phyloP scores from a whole-genome alignment of 768 basidiomycete genomes.

The Terana coerulea region DNA sequence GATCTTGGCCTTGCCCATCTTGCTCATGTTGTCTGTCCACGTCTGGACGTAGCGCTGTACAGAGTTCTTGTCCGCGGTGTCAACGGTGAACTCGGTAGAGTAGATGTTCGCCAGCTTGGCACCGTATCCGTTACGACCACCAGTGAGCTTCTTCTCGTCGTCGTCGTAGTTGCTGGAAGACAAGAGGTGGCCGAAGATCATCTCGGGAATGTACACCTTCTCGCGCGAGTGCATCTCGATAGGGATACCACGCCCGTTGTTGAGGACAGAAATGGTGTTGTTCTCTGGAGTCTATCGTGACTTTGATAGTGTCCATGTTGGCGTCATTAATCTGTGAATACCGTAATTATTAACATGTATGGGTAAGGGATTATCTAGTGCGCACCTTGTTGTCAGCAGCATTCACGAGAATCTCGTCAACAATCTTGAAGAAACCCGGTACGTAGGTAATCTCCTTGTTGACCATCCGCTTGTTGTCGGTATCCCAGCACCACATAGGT shows the following conservation, averaged over 20 bases:
- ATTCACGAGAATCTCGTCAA: conserved; percentile 98
- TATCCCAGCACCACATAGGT: conserved; percentile 92
- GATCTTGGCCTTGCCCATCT: conserved; percentile 86
- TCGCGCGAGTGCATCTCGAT: conserved; percentile 93
- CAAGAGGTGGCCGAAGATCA: conserved; percentile 94
- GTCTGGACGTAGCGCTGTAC: conserved; percentile 92
- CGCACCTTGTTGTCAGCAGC: conserved; percentile 97
- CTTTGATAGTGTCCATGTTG: conserved; percentile 88
- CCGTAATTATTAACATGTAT: neutral
- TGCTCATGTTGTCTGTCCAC: conserved; percentile 92
- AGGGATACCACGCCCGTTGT: conserved; percentile 95
- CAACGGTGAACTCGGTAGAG: conserved; percentile 92
- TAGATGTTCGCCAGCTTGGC: conserved; percentile 99
- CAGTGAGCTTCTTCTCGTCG: conserved; percentile 96
- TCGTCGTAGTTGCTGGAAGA: conserved; percentile 98
- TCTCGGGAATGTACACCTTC: conserved; percentile 92
- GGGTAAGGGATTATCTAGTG: neutral
- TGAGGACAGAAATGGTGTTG: conserved; percentile 86
- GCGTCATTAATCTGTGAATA: conserved; percentile 78
- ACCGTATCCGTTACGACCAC: conserved; percentile 97
- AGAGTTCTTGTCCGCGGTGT: conserved; percentile 87
- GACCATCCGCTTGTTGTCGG: conserved; percentile 78
- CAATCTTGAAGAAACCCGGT: conserved; percentile 98
- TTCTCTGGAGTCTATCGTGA: conserved; percentile 82
- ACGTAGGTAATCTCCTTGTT: conserved; percentile 84